A percentile compares a stretch with the other conserved stretches of the same genome.
These are phyloP conservation scores for Pseudogymnoascus sp. DNA, from an alignment of 2,329 filamentous ascomycete species.

Conservation along the genomic window DNA sequence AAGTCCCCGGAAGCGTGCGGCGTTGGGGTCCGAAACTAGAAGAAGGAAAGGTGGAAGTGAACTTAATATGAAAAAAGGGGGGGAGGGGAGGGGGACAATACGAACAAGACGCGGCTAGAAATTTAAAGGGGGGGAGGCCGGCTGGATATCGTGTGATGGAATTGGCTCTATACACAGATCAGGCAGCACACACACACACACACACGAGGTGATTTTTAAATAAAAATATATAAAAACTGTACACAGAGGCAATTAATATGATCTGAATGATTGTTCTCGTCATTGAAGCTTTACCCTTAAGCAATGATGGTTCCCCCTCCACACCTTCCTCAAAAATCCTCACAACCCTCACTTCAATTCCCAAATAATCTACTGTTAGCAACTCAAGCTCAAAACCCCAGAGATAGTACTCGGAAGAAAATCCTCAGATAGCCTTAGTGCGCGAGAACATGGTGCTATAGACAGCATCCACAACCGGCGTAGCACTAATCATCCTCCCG, in stretches of 20 bases:
- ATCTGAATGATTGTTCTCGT: neutral
- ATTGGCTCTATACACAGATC: neutral
- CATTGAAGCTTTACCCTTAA: neutral
- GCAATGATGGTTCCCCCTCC: neutral
- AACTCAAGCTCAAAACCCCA: neutral
- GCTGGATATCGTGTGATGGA: neutral
- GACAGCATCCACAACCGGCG: conserved; percentile 94
- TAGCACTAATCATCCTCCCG: conserved; percentile 83
- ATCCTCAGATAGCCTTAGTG: conserved; percentile 61
- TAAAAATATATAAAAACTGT: neutral
- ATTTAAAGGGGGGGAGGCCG: neutral
- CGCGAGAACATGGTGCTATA: conserved; percentile 95
- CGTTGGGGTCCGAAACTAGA: neutral
- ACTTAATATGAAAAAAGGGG: neutral
- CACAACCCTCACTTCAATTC: neutral
- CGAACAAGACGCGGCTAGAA: neutral
- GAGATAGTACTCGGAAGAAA: too few relatives aligned
- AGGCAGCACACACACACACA: neutral
- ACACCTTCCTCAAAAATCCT: too few relatives aligned
- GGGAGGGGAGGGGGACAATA: neutral
- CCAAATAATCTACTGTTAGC: neutral
- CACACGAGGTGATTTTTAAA: neutral
- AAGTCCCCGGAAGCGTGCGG: neutral
- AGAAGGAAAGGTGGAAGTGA: neutral
- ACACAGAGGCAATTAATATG: neutral